These are phyloP conservation scores for Pseudogymnoascus sp. DNA, from an alignment of 2,329 filamentous ascomycete genomes.

Conservation along the genomic window DNA sequence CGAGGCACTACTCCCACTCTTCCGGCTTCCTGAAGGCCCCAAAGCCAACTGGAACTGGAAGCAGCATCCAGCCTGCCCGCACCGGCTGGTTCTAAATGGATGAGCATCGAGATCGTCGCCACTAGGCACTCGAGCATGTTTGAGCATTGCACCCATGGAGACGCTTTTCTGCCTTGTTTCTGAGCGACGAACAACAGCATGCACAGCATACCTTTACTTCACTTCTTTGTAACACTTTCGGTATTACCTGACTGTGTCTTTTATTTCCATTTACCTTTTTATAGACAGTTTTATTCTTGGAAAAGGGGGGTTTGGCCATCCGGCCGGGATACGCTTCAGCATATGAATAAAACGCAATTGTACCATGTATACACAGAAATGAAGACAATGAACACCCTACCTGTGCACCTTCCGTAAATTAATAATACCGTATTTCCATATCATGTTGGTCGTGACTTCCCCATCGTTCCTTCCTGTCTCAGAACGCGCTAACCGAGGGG, in stretches of 20 bases:
- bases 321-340: neutral
- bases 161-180: neutral
- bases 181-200: neutral
- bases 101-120: neutral
- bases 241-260: neutral
- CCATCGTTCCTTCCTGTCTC: neutral
- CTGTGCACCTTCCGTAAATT: neutral
- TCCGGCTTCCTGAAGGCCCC: neutral
- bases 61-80: neutral
- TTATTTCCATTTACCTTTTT: neutral
- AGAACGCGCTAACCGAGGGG: neutral
- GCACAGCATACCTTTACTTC: neutral
- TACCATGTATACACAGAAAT: slow-evolving; percentile 6
- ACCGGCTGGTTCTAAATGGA: neutral
- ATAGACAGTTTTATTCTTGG: slow-evolving; percentile 2
- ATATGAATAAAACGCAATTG: slow-evolving; percentile 5
- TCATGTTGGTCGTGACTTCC: neutral
- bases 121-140: neutral
- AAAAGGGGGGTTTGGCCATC: neutral
- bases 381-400: slow-evolving; percentile 1
- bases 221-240: slow-evolving; percentile 5
- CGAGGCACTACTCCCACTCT: neutral
- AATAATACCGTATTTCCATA: neutral
- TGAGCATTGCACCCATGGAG: neutral
- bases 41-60: neutral